A percentile compares a stretch with the other conserved stretches of the same genome.
Conservation (phyloP, 768 basidiomycete genomes). For the Podaxis sp. region DNA sequence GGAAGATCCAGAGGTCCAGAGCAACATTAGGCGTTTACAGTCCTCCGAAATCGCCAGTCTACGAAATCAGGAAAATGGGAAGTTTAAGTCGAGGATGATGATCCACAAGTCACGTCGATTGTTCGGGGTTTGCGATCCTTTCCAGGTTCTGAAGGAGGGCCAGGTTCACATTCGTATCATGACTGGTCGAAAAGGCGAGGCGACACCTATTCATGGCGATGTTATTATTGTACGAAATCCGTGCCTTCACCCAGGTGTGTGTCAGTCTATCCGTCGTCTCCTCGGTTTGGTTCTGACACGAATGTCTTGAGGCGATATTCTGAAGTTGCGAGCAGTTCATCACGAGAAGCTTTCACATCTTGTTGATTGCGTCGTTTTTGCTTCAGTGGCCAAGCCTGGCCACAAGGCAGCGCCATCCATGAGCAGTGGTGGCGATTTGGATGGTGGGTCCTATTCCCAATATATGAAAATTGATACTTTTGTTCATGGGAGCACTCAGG, state of each 20-base stretch:
- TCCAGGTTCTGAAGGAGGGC: constrained; percentile 55
- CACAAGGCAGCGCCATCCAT: constrained; percentile 62
- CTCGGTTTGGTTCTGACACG: not conserved
- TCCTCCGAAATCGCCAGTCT: constrained; percentile 47
- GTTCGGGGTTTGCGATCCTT: constrained; percentile 68
- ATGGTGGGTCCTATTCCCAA: constrained; percentile 29
- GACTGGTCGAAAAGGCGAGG: constrained; percentile 41
- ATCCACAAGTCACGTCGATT: constrained; percentile 58
- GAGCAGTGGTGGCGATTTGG: constrained; percentile 67
- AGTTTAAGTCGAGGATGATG: constrained; percentile 53
- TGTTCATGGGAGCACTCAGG: constrained; percentile 26
- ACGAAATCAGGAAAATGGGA: constrained; percentile 42
- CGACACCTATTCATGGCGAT: constrained; percentile 55
- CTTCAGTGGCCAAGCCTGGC: constrained; percentile 50
- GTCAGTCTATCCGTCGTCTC: not conserved
- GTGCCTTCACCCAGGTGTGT: constrained; percentile 59
- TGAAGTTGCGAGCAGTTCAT: constrained; percentile 59
- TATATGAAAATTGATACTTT: not conserved
- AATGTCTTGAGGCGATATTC: constrained; percentile 44
- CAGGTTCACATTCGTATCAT: constrained; percentile 61
- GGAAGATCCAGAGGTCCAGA: constrained; percentile 35
- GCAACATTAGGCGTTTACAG: constrained; percentile 40
- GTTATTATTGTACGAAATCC: constrained; percentile 66
- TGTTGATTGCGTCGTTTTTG: constrained; percentile 66
- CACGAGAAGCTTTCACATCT: constrained; percentile 48